phyloP scores from a whole-genome alignment of 495 filamentous ascomycete genomes.

The Penicillium bovifimosum region DNA sequence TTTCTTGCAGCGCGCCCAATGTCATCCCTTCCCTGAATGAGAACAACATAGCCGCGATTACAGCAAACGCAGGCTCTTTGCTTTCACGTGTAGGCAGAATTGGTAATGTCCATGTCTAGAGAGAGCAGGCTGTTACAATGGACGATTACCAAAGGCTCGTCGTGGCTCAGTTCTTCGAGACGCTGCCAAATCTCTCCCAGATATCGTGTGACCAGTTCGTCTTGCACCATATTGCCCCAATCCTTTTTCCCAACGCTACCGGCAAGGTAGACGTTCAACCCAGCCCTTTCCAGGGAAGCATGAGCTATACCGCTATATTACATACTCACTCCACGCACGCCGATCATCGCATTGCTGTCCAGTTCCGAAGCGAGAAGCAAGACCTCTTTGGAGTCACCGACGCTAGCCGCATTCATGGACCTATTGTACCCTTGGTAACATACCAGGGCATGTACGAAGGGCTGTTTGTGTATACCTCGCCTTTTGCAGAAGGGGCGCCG shows the following conservation, averaged over 20 bases:
- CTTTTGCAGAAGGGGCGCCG: slow-evolving; percentile 12
- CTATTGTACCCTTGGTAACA: slow-evolving; percentile 10
- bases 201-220: slow-evolving; percentile 14
- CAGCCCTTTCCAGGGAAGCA: slow-evolving; percentile 10
- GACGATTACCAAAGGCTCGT: slow-evolving; percentile 13
- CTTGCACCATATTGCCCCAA: slow-evolving; percentile 13
- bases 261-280: slow-evolving; percentile 9
- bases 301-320: slow-evolving; percentile 14
- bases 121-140: slow-evolving; percentile 4
- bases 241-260: slow-evolving; percentile 7
- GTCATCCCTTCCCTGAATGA: not conserved
- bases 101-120: not conserved
- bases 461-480: slow-evolving; percentile 11
- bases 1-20: not conserved
- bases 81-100: slow-evolving; percentile 2
- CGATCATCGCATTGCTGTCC: slow-evolving; percentile 9
- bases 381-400: slow-evolving; percentile 11
- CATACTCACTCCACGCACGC: slow-evolving; percentile 6
- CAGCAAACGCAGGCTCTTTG: slow-evolving; percentile 5
- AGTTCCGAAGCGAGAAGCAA: slow-evolving; percentile 13
- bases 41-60: slow-evolving; percentile 2
- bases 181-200: slow-evolving; percentile 15
- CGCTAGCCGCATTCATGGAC: slow-evolving; percentile 12
- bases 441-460: slow-evolving; percentile 11
- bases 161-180: slow-evolving; percentile 15